Evolutionary conservation across 2,329 filamentous ascomycete species (phyloP).

Genomic region (Shiraia bambusicola): DNA sequence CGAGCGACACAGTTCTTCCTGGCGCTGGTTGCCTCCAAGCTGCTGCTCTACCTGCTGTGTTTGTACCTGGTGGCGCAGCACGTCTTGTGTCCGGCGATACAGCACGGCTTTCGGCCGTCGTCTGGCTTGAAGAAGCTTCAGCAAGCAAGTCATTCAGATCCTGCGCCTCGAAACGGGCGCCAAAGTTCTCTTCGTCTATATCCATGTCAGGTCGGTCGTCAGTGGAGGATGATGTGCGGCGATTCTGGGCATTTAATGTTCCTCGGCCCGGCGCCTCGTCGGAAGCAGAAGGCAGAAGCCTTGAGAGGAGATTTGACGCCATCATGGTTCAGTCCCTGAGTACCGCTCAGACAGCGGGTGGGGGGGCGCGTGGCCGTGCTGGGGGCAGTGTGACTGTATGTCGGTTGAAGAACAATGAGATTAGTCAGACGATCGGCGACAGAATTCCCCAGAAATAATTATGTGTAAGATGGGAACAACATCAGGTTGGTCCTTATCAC

Average conservation of each 20-base stretch:
- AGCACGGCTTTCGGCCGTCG: constrained; percentile 46
- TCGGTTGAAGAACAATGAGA: constrained; percentile 7
- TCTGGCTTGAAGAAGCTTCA: constrained; percentile 53
- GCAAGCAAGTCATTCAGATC: constrained; percentile 59
- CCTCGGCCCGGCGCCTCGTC: constrained; percentile 52
- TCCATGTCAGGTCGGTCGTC: constrained; percentile 51
- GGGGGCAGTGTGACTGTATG: constrained; percentile 6
- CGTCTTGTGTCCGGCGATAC: constrained; percentile 39
- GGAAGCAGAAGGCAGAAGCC: constrained; percentile 52
- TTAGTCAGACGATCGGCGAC: constrained; percentile 18
- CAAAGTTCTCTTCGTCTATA: constrained; percentile 53
- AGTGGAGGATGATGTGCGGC: constrained; percentile 29
- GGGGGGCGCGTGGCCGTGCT: constrained; percentile 31
- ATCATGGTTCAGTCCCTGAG: constrained; percentile 43
- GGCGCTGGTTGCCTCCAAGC: constrained; percentile 41
- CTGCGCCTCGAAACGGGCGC: constrained; percentile 56
- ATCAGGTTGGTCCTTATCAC: constrained; percentile 17
- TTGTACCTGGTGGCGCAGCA: constrained; percentile 30
- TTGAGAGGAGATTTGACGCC: constrained; percentile 57
- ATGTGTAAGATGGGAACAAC: constrained; percentile 25
- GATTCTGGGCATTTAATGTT: constrained; percentile 17
- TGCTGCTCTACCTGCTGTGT: constrained; percentile 33
- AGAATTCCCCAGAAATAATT: constrained; percentile 19
- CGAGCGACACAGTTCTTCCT: constrained; percentile 28
- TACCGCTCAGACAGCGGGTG: constrained; percentile 27